Percentiles rank a stretch among this genome's conserved stretches.
Conservation (phyloP, 2,329 filamentous ascomycete genomes). For the Didymella pinodella region DNA sequence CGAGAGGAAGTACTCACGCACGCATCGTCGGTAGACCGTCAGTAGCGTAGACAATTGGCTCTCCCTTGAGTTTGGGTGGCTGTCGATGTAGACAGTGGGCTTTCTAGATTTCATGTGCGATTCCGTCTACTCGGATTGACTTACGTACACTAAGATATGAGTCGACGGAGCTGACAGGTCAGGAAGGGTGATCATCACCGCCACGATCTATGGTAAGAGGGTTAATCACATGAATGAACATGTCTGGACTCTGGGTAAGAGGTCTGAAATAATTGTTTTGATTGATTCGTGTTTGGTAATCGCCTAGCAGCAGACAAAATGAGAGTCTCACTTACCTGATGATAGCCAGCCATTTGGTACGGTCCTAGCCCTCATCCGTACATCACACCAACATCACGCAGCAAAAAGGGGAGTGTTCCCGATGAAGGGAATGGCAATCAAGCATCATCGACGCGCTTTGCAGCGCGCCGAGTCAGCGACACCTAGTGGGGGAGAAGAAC, state of each 20-base stretch:
- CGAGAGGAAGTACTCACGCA: too few relatives aligned
- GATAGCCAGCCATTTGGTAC: slow-evolving; percentile 22
- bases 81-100: too few relatives aligned
- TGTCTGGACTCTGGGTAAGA: neutral
- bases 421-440: slow-evolving; percentile 76
- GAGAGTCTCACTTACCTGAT: slow-evolving; percentile 20
- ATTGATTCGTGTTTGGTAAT: neutral
- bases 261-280: neutral
- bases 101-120: too few relatives aligned
- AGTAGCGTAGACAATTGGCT: too few relatives aligned
- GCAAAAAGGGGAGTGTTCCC: slow-evolving; percentile 18
- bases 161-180: too few relatives aligned
- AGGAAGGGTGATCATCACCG: too few relatives aligned
- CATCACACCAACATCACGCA: slow-evolving; percentile 19
- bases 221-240: neutral
- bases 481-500: slow-evolving; percentile 68
- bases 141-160: too few relatives aligned
- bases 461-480: slow-evolving; percentile 77
- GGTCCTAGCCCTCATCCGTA: slow-evolving; percentile 23
- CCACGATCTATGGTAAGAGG: too few relatives aligned
- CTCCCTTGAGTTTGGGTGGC: too few relatives aligned
- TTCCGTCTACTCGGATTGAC: too few relatives aligned
- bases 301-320: neutral
- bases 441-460: slow-evolving; percentile 72
- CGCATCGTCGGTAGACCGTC: too few relatives aligned